phyloP scores from a whole-genome alignment of 2,329 filamentous ascomycete species.

The Pseudocercospora fuligena region DNA sequence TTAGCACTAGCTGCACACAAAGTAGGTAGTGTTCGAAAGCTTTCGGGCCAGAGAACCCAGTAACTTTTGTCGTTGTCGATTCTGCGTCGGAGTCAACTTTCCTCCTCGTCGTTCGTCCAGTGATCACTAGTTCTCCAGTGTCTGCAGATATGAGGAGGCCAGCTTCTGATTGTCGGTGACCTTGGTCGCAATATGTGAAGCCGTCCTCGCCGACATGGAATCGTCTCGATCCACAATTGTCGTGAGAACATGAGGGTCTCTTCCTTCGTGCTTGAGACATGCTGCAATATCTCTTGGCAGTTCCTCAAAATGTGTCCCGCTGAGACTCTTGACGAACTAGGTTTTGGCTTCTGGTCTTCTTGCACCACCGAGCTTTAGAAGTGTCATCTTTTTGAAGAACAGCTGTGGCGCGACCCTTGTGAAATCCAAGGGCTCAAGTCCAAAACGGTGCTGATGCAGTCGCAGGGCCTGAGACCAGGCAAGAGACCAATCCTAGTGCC shows the following conservation, averaged over 20 bases:
- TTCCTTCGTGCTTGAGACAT: conserved; percentile 33
- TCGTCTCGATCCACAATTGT: conserved; percentile 70
- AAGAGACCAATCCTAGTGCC: neutral
- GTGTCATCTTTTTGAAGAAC: neutral
- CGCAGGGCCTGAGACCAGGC: no score
- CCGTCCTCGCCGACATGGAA: conserved; percentile 75
- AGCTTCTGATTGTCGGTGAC: conserved; percentile 75
- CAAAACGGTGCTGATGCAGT: no score
- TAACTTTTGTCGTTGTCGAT: conserved; percentile 30
- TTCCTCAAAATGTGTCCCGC: neutral
- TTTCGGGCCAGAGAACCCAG: conserved; percentile 63
- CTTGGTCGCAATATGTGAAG: conserved; percentile 77
- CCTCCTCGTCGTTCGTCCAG: conserved; percentile 37
- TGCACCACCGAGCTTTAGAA: neutral
- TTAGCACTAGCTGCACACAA: conserved; percentile 80
- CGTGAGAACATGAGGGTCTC: conserved; percentile 35
- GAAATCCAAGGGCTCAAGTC: no score
- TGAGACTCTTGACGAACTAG: neutral
- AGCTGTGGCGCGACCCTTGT: neutral
- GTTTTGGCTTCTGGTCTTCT: neutral
- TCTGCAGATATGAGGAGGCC: conserved; percentile 40
- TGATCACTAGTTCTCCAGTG: conserved; percentile 36
- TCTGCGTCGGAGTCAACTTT: conserved; percentile 37
- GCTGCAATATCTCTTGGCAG: neutral
- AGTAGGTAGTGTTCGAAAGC: conserved; percentile 82